Evolutionary conservation across 495 filamentous ascomycete species (phyloP).

Genomic region (Lichenothelia convexa): DNA sequence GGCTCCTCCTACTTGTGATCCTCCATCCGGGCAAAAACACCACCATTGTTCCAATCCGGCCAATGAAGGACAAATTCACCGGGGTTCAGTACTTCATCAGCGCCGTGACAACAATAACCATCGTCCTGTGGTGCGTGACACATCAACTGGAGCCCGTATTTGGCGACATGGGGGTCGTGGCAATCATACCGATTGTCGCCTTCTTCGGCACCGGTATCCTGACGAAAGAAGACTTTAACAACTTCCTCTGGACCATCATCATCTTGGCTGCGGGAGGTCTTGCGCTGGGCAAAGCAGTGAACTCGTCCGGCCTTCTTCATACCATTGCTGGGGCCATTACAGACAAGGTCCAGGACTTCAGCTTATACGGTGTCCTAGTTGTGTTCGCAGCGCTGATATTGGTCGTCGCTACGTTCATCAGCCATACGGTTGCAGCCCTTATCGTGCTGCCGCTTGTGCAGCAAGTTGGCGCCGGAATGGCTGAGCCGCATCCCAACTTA

Average conservation of each 20-base stretch:
- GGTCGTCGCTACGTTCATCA: conserved; percentile 94
- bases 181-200: conserved; percentile 83
- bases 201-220: conserved; percentile 97
- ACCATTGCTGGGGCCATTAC: conserved; percentile 68
- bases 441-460: conserved; percentile 87
- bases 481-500: conserved; percentile 79
- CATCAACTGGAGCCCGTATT: conserved; percentile 77
- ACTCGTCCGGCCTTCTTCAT: conserved; percentile 79
- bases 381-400: conserved; percentile 75
- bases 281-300: conserved; percentile 85
- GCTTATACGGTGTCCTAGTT: conserved; percentile 71
- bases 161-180: conserved; percentile 96
- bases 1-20: conserved; percentile 64
- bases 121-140: conserved; percentile 77
- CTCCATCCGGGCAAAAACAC: conserved; percentile 73
- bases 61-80: conserved; percentile 70
- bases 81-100: conserved; percentile 89
- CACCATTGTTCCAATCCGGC: conserved; percentile 79
- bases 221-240: conserved; percentile 99
- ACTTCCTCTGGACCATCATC: conserved; percentile 99
- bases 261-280: conserved; percentile 91
- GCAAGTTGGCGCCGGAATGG: conserved; percentile 67
- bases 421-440: conserved; percentile 86
- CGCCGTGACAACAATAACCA: conserved; percentile 67
- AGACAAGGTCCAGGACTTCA: conserved; percentile 50